phyloP scores from a whole-genome alignment of 2,329 filamentous ascomycete genomes.

The Scedosporium aurantiacum region DNA sequence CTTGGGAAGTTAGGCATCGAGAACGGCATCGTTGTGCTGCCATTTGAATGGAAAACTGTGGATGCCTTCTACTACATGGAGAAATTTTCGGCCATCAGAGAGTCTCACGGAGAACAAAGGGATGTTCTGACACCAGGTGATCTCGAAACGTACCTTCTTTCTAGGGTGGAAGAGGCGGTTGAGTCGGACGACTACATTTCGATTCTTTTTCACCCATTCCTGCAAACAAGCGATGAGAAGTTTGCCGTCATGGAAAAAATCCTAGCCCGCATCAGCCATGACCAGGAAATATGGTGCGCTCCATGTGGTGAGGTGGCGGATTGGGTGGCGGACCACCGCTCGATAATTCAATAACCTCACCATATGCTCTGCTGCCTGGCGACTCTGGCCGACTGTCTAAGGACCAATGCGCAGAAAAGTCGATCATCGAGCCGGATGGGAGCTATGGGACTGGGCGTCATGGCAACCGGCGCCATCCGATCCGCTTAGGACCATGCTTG shows the following conservation, averaged over 20 bases:
- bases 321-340: slow-evolving; percentile 14
- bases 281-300: slow-evolving; percentile 17
- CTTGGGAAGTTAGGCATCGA: slow-evolving; percentile 13
- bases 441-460: too few relatives aligned
- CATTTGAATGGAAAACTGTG: slow-evolving; percentile 19
- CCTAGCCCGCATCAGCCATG: slow-evolving; percentile 12
- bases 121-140: slow-evolving; percentile 10
- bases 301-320: slow-evolving; percentile 16
- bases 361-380: too few relatives aligned
- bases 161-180: slow-evolving; percentile 13
- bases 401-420: too few relatives aligned
- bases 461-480: too few relatives aligned
- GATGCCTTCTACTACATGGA: slow-evolving; percentile 23
- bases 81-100: slow-evolving; percentile 15
- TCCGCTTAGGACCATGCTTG: too few relatives aligned
- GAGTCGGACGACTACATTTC: slow-evolving; percentile 14
- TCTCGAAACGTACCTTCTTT: slow-evolving; percentile 13
- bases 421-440: too few relatives aligned
- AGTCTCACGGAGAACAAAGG: slow-evolving; percentile 10
- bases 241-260: slow-evolving; percentile 16
- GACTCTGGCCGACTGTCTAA: too few relatives aligned
- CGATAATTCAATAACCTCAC: neutral
- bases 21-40: slow-evolving; percentile 15
- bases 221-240: slow-evolving; percentile 16
- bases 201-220: slow-evolving; percentile 19